Evolutionary conservation across 75 land plant species (phyloP).

Genomic region (Pinus taeda): DNA sequence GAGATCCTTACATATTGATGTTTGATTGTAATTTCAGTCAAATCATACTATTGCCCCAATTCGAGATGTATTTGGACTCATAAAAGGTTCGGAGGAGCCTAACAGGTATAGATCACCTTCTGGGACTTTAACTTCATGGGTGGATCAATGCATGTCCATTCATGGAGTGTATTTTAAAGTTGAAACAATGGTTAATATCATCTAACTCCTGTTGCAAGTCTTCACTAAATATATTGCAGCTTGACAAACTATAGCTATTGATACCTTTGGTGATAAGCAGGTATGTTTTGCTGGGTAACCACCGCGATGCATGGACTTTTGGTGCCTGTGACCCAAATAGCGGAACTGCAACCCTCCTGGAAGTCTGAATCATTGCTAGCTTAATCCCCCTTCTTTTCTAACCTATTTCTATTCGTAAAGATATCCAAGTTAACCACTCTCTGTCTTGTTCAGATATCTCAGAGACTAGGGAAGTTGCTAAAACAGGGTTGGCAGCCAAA

Average conservation of each 20-base stretch:
- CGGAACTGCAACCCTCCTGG: conserved; percentile 64
- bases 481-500: conserved; percentile 54
- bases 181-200: too few relatives aligned
- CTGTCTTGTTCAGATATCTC: conserved; percentile 31
- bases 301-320: conserved; percentile 78
- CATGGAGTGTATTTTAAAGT: too few relatives aligned
- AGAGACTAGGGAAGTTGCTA: conserved; percentile 27
- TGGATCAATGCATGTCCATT: too few relatives aligned
- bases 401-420: background rate
- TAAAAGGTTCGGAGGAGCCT: conserved; percentile 81
- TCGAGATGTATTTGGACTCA: conserved; percentile 75
- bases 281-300: conserved; percentile 67
- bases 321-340: conserved; percentile 74
- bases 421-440: background rate
- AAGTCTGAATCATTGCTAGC: conserved; percentile 19
- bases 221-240: too few relatives aligned
- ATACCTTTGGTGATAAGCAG: conserved; percentile 19
- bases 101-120: conserved; percentile 48
- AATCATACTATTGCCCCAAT: conserved; percentile 48
- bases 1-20: too few relatives aligned
- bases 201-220: too few relatives aligned
- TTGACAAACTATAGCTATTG: background rate
- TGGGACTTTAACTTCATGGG: background rate
- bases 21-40: conserved; percentile 41
- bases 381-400: background rate